Conservation (phyloP, 495 filamentous ascomycete genomes). For the Halenospora varia region DNA sequence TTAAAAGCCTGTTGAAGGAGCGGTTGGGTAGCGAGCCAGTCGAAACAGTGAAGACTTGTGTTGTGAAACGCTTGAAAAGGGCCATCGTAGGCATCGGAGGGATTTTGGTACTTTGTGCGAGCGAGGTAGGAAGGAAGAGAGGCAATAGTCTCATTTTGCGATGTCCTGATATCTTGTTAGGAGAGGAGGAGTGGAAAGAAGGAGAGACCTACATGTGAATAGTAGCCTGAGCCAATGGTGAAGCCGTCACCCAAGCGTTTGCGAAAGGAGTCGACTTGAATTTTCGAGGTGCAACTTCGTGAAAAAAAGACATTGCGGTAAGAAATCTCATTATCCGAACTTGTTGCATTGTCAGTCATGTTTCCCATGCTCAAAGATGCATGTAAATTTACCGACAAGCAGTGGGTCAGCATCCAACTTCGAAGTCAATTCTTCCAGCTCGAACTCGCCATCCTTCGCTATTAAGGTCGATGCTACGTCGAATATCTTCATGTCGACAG, state of each 20-base stretch:
- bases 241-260: background rate
- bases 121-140: background rate
- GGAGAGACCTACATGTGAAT: background rate
- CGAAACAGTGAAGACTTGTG: background rate
- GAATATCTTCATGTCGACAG: background rate
- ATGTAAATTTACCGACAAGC: background rate
- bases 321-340: background rate
- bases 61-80: background rate
- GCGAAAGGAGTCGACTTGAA: background rate
- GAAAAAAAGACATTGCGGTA: background rate
- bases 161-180: background rate
- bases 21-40: background rate
- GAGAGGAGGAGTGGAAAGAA: background rate
- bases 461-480: background rate
- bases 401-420: background rate
- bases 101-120: background rate
- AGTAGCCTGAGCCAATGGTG: background rate
- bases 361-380: background rate
- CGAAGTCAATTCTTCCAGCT: background rate
- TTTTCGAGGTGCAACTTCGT: background rate
- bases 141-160: background rate
- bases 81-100: background rate
- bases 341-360: background rate
- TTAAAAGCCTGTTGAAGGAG: background rate
- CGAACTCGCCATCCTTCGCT: background rate